Base-by-base conservation (phyloP, 352 stramenopile genomes). In the Nothophytophthora sp. region DNA sequence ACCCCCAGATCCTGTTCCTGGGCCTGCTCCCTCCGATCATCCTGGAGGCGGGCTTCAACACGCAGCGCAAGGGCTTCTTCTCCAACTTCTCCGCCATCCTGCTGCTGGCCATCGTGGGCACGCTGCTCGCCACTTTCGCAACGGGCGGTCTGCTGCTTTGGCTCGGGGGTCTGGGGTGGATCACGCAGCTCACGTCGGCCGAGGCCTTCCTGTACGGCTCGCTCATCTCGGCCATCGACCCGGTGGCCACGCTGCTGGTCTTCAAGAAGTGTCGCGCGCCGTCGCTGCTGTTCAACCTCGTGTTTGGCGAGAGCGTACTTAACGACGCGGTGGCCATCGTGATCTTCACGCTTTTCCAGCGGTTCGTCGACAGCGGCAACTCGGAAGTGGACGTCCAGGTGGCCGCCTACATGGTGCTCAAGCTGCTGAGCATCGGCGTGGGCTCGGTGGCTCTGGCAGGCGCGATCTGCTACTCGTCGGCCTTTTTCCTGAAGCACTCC, bases 281-380 rank as follows among this genome's bases (percentile, higher is more conserved):
- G 15, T 74, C 90, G 8, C 63, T 90, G 33, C 69, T 98, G 4
- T 97, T 97, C 53, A 97, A 97, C 50, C 67, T 98, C 25, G 79
- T 98, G 4, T 98, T 98, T 65, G 92, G 93, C 39, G 91, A 98
- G 63, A 91, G 73, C 18, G 83, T 96, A 24, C 62, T 98, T 4
- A 98, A 97, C 58, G 90, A 98, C 52, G 89, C 89, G 6, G 80
- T 97, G 15, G 81, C 76, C 0, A 88, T 98, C 19, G 87, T 93
- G 12, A 61, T 97, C 19, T 98, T 86, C 35, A 72, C 64, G 19
- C 46, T 88, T 1, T 87, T 83, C 43, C 68, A 85, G 52, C 56
- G 61, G 25, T 78, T 81, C 15, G 81, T 96, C 63, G 60, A 80
- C 39, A 65, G 37, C 12, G 74, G 68, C 44, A 64, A 75, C 44